Evolutionary conservation across 2,329 filamentous ascomycete genomes (phyloP).

Genomic region (Calonectria pseudoreteaudii): DNA sequence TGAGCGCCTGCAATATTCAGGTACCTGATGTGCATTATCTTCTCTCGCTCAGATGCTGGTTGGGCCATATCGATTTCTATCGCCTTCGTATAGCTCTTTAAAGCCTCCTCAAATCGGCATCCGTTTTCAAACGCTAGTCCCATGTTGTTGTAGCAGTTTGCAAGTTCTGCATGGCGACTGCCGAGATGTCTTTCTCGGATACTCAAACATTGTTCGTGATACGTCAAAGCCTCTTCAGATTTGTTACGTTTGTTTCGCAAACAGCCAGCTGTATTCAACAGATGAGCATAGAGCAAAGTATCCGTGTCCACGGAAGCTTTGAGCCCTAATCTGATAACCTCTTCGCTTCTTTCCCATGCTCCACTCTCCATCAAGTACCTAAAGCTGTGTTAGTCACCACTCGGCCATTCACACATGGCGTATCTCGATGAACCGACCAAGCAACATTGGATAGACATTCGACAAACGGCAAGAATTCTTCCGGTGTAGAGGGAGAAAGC

Average conservation of each 20-base stretch:
- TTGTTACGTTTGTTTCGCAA: neutral
- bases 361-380: neutral
- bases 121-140: neutral
- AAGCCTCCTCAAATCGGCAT: neutral
- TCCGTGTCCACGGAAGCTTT: neutral
- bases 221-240: neutral
- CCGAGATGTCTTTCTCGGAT: neutral
- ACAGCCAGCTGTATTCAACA: neutral
- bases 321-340: neutral
- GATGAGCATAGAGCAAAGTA: neutral
- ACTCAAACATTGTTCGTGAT: neutral
- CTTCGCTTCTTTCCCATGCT: neutral
- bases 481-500: neutral
- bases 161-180: neutral
- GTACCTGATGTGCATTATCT: neutral
- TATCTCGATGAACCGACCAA: neutral
- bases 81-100: neutral
- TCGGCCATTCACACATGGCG: neutral
- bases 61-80: neutral
- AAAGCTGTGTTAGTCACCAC: neutral
- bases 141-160: neutral
- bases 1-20: neutral
- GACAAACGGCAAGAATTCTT: neutral
- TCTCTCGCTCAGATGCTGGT: neutral
- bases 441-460: neutral